Conservation (phyloP, 2,329 filamentous ascomycete genomes). For the Trichoderma afroharzianum region DNA sequence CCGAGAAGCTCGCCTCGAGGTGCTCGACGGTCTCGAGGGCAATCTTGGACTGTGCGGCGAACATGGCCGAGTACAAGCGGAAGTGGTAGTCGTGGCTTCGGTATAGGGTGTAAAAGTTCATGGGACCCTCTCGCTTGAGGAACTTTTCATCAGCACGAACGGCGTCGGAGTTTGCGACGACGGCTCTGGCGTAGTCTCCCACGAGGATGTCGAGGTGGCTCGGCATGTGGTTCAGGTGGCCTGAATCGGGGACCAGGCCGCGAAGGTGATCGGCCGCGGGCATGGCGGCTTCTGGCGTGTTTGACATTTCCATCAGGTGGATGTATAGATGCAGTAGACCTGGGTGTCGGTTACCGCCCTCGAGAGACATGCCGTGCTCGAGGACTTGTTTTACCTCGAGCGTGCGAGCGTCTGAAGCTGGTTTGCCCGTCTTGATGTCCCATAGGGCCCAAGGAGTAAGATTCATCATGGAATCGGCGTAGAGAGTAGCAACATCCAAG, state of each 20-base stretch:
- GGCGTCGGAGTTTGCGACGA: conserved; percentile 64
- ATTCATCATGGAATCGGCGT: conserved; percentile 46
- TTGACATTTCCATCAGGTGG: conserved; percentile 75
- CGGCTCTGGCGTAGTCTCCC: conserved; percentile 65
- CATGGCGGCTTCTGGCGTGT: conserved; percentile 59
- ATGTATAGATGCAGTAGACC: conserved; percentile 74
- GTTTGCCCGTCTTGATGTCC: conserved; percentile 35
- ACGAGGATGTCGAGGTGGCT: conserved; percentile 71
- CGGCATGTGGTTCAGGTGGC: conserved; percentile 74
- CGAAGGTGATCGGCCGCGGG: conserved; percentile 59
- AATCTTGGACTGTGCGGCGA: conserved; percentile 61
- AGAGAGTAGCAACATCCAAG: conserved; percentile 36
- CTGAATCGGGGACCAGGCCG: conserved; percentile 62
- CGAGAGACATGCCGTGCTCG: conserved; percentile 46
- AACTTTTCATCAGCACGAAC: conserved; percentile 66
- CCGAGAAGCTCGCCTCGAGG: conserved; percentile 61
- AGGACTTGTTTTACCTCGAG: conserved; percentile 34
- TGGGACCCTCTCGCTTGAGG: conserved; percentile 52
- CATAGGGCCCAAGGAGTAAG: conserved; percentile 46
- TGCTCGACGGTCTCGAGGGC: conserved; percentile 57
- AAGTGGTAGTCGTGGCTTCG: conserved; percentile 73
- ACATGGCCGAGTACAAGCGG: conserved; percentile 73
- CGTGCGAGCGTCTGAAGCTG: conserved; percentile 31
- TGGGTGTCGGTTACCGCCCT: conserved; percentile 51
- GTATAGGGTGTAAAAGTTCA: conserved; percentile 76